Conservation (phyloP, 768 basidiomycete genomes). For the Asterophora lycoperdoides region DNA sequence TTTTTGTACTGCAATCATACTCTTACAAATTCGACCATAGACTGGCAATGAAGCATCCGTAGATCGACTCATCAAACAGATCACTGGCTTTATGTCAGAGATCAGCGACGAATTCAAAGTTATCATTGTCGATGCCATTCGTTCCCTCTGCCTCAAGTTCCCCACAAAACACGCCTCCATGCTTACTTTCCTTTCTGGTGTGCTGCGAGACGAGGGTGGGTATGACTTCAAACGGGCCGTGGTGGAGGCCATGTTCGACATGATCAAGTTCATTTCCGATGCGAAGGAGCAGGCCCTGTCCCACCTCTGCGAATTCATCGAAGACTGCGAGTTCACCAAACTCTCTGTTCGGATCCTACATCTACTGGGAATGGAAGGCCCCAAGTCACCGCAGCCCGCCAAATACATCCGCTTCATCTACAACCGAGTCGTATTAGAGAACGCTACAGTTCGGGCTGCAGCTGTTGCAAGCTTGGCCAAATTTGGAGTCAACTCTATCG, state of each 20-base stretch:
- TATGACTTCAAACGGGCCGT: conserved; percentile 99
- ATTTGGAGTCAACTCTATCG: conserved; percentile 88
- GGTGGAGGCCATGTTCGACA: conserved; percentile 99
- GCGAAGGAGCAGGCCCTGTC: conserved; percentile 97
- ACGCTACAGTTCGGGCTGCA: conserved; percentile 94
- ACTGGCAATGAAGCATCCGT: conserved; percentile 99
- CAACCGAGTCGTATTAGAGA: conserved; percentile 97
- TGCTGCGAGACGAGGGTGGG: conserved; percentile 96
- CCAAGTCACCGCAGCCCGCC: conserved; percentile 91
- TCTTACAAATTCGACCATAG: conserved; percentile 33
- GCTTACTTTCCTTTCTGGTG: conserved; percentile 95
- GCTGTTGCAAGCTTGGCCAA: conserved; percentile 94
- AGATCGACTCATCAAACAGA: conserved; percentile 98
- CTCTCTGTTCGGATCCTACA: conserved; percentile 96
- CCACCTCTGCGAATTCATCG: conserved; percentile 98
- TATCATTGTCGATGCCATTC: conserved; percentile 98
- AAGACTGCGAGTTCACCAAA: conserved; percentile 99
- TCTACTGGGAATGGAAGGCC: conserved; percentile 92
- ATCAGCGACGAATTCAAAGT: conserved; percentile 99
- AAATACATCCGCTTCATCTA: conserved; percentile 99
- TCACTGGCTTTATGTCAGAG: conserved; percentile 97
- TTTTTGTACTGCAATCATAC: not conserved
- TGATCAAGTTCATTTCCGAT: conserved; percentile 97
- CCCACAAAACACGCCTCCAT: conserved; percentile 94
- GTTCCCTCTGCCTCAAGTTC: conserved; percentile 98